These are phyloP conservation scores for Pythium inflatum DNA, from an alignment of 352 stramenopile genomes.

Conservation along the genomic window DNA sequence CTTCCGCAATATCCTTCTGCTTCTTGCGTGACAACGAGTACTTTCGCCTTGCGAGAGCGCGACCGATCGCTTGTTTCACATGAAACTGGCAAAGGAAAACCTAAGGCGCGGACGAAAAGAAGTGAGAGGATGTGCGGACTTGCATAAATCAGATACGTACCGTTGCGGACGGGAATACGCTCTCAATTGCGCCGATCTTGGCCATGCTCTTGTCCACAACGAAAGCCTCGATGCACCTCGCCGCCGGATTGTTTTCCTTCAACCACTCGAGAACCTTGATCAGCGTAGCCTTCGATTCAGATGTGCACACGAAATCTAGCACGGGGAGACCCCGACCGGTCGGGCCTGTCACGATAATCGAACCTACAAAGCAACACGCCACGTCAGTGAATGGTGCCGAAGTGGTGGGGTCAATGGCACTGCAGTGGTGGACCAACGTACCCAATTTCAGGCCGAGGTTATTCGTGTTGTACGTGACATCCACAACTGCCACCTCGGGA, in stretches of 20 bases:
- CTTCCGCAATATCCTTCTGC: neutral
- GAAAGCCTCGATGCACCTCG: neutral
- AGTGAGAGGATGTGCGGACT: no score
- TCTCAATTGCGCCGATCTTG: neutral
- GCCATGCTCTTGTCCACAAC: constrained; percentile 4
- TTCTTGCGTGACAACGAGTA: neutral
- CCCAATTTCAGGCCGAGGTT: neutral
- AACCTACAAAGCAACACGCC: neutral
- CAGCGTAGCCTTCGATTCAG: neutral
- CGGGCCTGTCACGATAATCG: neutral
- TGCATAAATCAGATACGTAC: no score
- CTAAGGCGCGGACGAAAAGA: no score
- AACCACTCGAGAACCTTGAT: neutral
- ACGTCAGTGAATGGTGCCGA: neutral
- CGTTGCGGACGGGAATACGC: neutral
- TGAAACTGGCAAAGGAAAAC: neutral
- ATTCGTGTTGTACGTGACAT: constrained; percentile 1
- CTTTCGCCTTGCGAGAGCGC: neutral
- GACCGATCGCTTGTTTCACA: neutral
- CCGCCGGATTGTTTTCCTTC: neutral
- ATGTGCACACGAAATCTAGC: neutral
- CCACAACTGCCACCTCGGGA: neutral
- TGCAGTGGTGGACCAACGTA: no score
- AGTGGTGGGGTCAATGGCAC: no score
- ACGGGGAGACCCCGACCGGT: neutral